Evolutionary conservation across 208 protist genomes (phyloP), one percentile per base, ranked within the genome.

Genomic region (Leishmania tropica): DNA sequence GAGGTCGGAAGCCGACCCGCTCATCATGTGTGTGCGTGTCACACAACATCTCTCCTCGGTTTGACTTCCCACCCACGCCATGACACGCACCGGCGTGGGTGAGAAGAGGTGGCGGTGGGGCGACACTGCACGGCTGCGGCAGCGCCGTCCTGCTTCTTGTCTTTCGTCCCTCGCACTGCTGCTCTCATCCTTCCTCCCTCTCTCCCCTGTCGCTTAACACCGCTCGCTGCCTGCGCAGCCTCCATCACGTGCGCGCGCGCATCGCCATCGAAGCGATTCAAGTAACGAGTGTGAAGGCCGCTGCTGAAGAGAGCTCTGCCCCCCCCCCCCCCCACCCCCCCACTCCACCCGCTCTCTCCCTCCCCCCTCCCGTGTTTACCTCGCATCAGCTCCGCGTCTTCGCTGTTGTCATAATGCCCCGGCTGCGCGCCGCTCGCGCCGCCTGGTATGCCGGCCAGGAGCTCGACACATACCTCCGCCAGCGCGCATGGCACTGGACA

Each of bases 401-500:
- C 15, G 1, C n/a, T 10, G 71, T n/a, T 54, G 7, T 31, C 47
- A 19, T 75, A 1, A 93, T 96, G 94, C 80, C 81, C 2, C 88
- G 94, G 54, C 21, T 94, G 5, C 85, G 84, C 8, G 68, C 75
- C 4, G 81, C 86, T 15, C 89, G 83, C 78, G 73, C 89, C 21
- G 83, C 86, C 35, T 89, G 81, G 48, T 76, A 90, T 53, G 78
- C 93, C 19, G 73, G 76, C 0, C 40, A 78, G 7, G 89, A 96
- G 80, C 78, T 95, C 10, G 86, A 95, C 40, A n/a, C 78, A 31
- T 96, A 93, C 67, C 85, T 97, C 17, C 89, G 84, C 0, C 81
- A 87, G 53, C 89, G 93, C 17, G 91, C 92, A 48, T 95, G 87
- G 89, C 89, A 96, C 76, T 96, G 92, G 88, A 56, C 88, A 0